Evolutionary conservation across 2,329 filamentous ascomycete species (phyloP).

Genomic region (Botrytis byssoidea): DNA sequence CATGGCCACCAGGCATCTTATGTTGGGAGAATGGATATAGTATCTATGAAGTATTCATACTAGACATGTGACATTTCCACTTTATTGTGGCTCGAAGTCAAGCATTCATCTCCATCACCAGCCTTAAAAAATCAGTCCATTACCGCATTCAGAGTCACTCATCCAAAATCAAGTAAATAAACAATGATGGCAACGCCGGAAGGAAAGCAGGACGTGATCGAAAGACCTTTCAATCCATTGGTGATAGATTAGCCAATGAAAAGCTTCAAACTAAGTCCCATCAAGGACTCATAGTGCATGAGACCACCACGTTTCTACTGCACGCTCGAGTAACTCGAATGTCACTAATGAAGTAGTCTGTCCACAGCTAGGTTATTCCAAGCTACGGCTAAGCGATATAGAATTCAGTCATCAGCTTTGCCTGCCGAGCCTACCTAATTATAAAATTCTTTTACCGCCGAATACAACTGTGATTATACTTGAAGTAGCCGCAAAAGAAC

Average conservation of each 20-base stretch:
- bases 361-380: constrained; percentile 3
- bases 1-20: neutral
- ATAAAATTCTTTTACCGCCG: constrained; percentile 12
- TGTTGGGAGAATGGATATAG: constrained; percentile 7
- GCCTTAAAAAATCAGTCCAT: constrained; percentile 16
- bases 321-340: constrained; percentile 18
- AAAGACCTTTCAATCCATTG: constrained; percentile 20
- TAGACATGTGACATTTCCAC: constrained; percentile 15
- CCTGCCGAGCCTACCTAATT: neutral
- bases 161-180: constrained; percentile 17
- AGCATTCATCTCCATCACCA: constrained; percentile 14
- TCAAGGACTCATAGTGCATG: constrained; percentile 18
- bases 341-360: constrained; percentile 10
- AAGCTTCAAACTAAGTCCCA: constrained; percentile 11
- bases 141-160: constrained; percentile 9
- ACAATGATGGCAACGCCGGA: constrained; percentile 6
- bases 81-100: constrained; percentile 11
- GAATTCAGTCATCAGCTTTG: constrained; percentile 6
- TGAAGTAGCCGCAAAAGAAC: neutral
- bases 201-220: constrained; percentile 19
- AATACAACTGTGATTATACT: constrained; percentile 4
- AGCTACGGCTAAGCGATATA: neutral
- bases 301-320: constrained; percentile 22
- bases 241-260: constrained; percentile 6
- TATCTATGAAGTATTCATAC: neutral